Conservation (phyloP, 2,329 filamentous ascomycete genomes). For the Ascocoryne sarcoides region DNA sequence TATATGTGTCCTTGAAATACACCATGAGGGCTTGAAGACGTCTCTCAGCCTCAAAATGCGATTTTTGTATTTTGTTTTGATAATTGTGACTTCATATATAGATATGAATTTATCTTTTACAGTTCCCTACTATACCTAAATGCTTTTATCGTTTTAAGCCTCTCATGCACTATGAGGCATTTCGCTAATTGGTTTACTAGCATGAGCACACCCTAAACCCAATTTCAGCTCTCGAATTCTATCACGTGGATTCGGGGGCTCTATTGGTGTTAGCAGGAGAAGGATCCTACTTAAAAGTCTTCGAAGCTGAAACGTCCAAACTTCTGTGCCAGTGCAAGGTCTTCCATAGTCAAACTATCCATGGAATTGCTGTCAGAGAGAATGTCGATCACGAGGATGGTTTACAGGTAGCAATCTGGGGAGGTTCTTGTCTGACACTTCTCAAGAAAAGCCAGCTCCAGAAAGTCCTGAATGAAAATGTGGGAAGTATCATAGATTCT, state of each 20-base stretch:
- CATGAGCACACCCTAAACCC: slow-evolving; percentile 34
- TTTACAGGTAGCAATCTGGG: slow-evolving; percentile 55
- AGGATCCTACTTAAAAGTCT: slow-evolving; percentile 48
- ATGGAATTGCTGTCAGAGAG: slow-evolving; percentile 52
- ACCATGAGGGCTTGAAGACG: no score
- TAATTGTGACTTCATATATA: no score
- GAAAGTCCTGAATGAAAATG: slow-evolving; percentile 6
- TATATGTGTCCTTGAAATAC: no score
- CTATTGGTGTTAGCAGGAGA: slow-evolving; percentile 49
- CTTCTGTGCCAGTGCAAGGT: slow-evolving; percentile 39
- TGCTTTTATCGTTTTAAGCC: no score
- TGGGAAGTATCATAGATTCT: slow-evolving; percentile 13
- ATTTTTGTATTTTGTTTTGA: no score
- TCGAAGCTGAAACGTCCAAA: slow-evolving; percentile 29
- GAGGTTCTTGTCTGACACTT: slow-evolving; percentile 44
- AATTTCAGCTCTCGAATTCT: slow-evolving; percentile 52
- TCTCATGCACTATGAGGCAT: neutral
- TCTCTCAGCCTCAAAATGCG: no score
- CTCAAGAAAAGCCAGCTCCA: slow-evolving; percentile 26
- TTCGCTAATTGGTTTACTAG: slow-evolving; percentile 12
- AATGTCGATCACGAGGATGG: slow-evolving; percentile 7
- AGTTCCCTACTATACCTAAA: no score
- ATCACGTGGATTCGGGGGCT: slow-evolving; percentile 26
- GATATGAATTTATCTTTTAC: no score
- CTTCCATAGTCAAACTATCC: slow-evolving; percentile 62